These are phyloP conservation scores for Erysimum pusillum DNA, from an alignment of 441 rosid species.

Conservation along the genomic window DNA sequence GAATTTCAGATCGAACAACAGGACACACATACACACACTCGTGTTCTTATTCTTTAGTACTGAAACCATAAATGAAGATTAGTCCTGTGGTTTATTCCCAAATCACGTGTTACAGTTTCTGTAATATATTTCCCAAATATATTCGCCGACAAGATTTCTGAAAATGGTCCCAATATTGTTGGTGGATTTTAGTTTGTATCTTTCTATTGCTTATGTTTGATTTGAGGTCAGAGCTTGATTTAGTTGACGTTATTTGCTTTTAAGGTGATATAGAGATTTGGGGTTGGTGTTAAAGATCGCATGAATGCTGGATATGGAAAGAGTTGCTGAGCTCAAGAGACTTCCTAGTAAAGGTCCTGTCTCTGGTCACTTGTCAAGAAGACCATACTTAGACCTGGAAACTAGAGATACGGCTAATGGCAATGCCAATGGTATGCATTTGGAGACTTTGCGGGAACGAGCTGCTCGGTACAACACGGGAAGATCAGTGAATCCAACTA, in stretches of 20 bases:
- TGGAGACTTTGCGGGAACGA: conserved; percentile 65
- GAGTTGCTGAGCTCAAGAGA: conserved; percentile 62
- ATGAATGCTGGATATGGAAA: conserved; percentile 64
- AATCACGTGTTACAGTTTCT: conserved; percentile 26
- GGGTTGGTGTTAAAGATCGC: conserved; percentile 45
- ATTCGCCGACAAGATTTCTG: conserved; percentile 29
- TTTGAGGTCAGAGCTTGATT: conserved; percentile 16
- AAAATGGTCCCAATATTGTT: conserved; percentile 21
- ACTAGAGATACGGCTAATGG: conserved; percentile 46
- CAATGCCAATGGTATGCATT: conserved; percentile 46
- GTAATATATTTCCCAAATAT: background rate
- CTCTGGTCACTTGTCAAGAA: conserved; percentile 56
- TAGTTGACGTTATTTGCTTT: conserved; percentile 12
- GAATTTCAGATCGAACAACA: conserved; percentile 25
- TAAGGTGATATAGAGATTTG: conserved; percentile 20
- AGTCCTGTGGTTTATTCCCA: background rate
- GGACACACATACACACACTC: conserved; percentile 1
- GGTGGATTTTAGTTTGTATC: conserved; percentile 28
- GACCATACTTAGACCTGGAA: conserved; percentile 48
- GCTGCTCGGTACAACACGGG: conserved; percentile 50
- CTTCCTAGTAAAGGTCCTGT: conserved; percentile 60
- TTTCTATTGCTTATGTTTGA: conserved; percentile 13
- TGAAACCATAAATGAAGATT: background rate
- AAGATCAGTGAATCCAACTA: conserved; percentile 42
- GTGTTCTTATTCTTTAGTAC: conserved; percentile 28